Conservation (phyloP, 495 filamentous ascomycete genomes). For the Neurospora hispaniola region DNA sequence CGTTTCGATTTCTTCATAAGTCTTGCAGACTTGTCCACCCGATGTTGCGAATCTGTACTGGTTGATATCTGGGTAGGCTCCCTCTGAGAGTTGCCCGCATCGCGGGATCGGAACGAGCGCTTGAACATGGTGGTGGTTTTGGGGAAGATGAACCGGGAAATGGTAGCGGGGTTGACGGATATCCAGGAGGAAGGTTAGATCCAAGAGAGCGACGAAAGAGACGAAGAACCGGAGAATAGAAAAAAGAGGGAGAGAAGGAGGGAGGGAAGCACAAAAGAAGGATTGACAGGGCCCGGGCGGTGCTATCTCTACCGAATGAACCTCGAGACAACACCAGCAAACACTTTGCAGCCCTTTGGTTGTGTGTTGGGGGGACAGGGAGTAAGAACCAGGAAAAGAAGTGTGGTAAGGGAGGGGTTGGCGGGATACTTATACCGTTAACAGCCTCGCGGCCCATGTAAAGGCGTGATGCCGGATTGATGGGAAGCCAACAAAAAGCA, state of each 20-base stretch:
- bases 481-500: background rate
- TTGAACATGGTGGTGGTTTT: constrained; percentile 61
- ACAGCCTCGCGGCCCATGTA: background rate
- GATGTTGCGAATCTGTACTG: constrained; percentile 35
- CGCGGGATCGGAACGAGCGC: constrained; percentile 65
- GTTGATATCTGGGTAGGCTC: constrained; percentile 15
- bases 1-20: constrained; percentile 59
- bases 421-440: constrained; percentile 31
- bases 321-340: constrained; percentile 33
- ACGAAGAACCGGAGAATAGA: constrained; percentile 13
- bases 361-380: constrained; percentile 32
- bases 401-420: constrained; percentile 16
- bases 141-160: constrained; percentile 13
- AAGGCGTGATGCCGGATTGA: background rate
- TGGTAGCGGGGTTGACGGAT: constrained; percentile 9
- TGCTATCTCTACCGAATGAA: constrained; percentile 30
- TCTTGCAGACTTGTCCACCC: constrained; percentile 70
- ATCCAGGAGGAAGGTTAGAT: background rate
- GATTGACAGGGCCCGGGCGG: constrained; percentile 42
- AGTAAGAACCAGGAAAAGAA: constrained; percentile 17
- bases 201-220: constrained; percentile 40
- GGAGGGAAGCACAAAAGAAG: constrained; percentile 33
- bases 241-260: constrained; percentile 15
- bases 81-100: constrained; percentile 23
- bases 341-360: constrained; percentile 42